Evolutionary conservation across 345 rosid genomes (phyloP), one percentile per base, ranked within the genome.

Genomic region (Aurinia saxatilis): DNA sequence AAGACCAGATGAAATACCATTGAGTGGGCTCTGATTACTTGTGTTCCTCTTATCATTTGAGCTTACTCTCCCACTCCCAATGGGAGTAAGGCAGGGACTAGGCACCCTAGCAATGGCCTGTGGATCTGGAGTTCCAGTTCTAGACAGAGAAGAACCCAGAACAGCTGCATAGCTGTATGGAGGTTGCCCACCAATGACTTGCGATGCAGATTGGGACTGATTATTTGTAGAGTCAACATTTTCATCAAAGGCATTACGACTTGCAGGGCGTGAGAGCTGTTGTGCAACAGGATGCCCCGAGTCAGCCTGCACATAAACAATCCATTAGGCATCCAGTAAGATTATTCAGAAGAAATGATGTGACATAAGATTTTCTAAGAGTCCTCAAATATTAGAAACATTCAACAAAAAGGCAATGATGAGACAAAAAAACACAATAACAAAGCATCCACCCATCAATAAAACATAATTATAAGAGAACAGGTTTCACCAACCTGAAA

Each of bases 111-210:
- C 91, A 42, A 80, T 63, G 56, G 73, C 79, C 69, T 86, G 95
- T 2, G 89, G 86, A 76, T 92, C 98, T 60, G 98, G 98, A 35
- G 98, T 92, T 19, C 80, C 82, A 53, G 83, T 82, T 63, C 98
- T 77, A 30, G 98, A 91, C 75, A 92, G 59, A 31, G 97, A 79
- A 59, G 88, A 41, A 21, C 96, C 96, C 0, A 91, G 74, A 25
- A 74, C 96, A 74, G 92, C 81, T 65, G 95, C 98, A 71, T 88
- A 89, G 45, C 87, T 66, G 47, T 78, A 79, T 23, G 96, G 84
- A 42, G 88, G 57, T 31, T 81, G 68, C 36, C 64, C 78, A 29
- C 88, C 84, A 37, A 72, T 54, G 58, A 57, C 79, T 58, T 76
- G 90, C 50, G 72, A 76, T 5, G 76, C 68, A 55, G 90, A 66